Evolutionary conservation across 1,284 basidiomycete species (phyloP), one percentile per base, ranked within the genome.

Genomic region (Boletellus dicymbophilus): DNA sequence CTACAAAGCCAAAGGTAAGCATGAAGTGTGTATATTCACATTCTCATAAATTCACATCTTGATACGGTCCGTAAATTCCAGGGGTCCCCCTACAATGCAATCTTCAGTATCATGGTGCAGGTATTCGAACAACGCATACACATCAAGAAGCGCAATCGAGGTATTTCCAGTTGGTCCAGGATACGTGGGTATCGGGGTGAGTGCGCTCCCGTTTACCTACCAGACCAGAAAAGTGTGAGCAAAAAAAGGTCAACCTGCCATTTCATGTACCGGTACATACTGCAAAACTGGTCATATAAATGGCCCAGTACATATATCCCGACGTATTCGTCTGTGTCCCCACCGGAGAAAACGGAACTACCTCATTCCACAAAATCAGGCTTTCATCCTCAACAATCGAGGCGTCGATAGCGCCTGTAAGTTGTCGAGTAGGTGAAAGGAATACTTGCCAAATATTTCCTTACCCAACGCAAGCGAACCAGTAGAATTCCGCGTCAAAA

Each of bases 301-400:
- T 79, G 0, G 83, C 79, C 93, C 93, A 95, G 55, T 88, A 85
- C 27, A 94, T 74, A 61, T 94, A 95, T 56, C 83, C 85, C 0
- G 88, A 83, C 15, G 72, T 63, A 56, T 82, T 85, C 52, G 69
- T 77, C 52, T 80, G 77, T 3, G 68, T 64, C 5, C 71, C 74
- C 49, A 86, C 72, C 3, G 88, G 88, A 25, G 81, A 73, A 61
- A 91, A 91, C 11, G 88, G 79, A 16, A 83, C 79, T 3, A 91
- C 86, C 44, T 80, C 77, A 55, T 85, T 85, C 88, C 88, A 91
- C 40, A 75, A 75, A 31, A 91, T 82, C 13, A 74, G 57, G 49
- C 74, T 82, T 5, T 73, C 61, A 61, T 89, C 80, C 27, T 67
- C 70, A 6, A 91, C 84, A 18, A 90, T 71, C 11, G 83, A 80